A percentile compares a stretch with the other conserved stretches of the same genome.
Conservation (phyloP, 1,284 basidiomycete species). For the Tetrapyrgos nigripes region DNA sequence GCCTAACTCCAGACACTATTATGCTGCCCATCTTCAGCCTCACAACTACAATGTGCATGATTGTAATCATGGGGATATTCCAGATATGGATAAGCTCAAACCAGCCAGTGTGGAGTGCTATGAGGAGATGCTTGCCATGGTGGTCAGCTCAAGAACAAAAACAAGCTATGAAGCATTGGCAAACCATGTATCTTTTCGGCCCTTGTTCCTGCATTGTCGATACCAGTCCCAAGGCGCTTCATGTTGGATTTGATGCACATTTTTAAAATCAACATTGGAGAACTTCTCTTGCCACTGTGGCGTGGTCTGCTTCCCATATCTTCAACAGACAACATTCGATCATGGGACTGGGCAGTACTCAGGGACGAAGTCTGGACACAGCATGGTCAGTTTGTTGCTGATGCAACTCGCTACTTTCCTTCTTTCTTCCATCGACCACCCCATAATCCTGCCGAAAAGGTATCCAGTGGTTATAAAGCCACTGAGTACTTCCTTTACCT, state of each 20-base stretch:
- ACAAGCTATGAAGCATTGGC: conserved; percentile 26
- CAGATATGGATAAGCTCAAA: conserved; percentile 1
- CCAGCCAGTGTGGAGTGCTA: conserved; percentile 10
- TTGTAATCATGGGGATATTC: conserved; percentile 30
- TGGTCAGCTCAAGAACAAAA: conserved; percentile 14
- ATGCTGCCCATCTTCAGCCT: conserved; percentile 31
- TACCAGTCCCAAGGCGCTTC: conserved; percentile 35
- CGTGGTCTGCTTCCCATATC: conserved; percentile 30
- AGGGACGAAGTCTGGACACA: conserved; percentile 28
- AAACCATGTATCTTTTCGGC: conserved; percentile 33
- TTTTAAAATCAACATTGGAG: conserved; percentile 28
- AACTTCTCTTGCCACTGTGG: no score
- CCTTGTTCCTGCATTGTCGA: conserved; percentile 12
- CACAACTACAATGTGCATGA: conserved; percentile 25
- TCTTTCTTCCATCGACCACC: conserved; percentile 39
- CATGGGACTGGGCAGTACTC: conserved; percentile 42
- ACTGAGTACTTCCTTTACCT: no score
- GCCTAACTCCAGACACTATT: no score
- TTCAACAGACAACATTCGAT: conserved; percentile 17
- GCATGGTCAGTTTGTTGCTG: conserved; percentile 35
- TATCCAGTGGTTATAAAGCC: conserved; percentile 42
- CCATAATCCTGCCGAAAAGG: conserved; percentile 40
- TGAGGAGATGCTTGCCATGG: conserved; percentile 13
- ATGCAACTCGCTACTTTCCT: conserved; percentile 35
- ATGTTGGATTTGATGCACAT: conserved; percentile 45